phyloP scores from a whole-genome alignment of 768 basidiomycete genomes.

The Pilatotrama ljubarskyi region DNA sequence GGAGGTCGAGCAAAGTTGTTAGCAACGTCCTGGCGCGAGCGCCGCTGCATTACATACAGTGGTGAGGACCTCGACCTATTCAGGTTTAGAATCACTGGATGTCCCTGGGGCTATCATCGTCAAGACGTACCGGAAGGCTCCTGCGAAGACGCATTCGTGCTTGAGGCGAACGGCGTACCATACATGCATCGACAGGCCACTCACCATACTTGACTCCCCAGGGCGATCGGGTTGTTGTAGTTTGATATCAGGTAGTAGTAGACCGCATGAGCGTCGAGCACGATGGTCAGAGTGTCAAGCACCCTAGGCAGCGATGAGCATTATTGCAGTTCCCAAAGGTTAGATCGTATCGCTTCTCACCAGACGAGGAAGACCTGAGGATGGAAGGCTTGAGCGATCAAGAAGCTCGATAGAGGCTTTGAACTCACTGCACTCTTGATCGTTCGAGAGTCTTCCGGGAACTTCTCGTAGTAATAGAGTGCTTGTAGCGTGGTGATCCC shows the following conservation, averaged over 20 bases:
- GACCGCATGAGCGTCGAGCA: constrained; percentile 11
- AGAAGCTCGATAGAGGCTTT: neutral
- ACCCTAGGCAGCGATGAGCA: neutral
- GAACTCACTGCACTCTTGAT: neutral
- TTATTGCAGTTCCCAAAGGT: neutral
- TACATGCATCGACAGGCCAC: neutral
- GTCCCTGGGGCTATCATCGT: too few species aligned
- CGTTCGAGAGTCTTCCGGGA: constrained; percentile 3
- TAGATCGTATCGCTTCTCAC: neutral
- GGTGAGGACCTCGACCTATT: neutral
- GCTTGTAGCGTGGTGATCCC: constrained; percentile 3
- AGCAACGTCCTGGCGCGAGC: neutral
- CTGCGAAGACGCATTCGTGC: neutral
- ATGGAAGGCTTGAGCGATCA: neutral
- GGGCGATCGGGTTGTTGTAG: constrained; percentile 10
- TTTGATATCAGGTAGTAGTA: constrained; percentile 21
- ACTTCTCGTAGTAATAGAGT: constrained; percentile 7
- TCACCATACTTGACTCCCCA: constrained; percentile 9
- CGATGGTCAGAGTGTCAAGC: constrained; percentile 9
- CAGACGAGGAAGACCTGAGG: neutral
- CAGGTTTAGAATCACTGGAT: neutral
- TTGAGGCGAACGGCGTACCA: too few species aligned
- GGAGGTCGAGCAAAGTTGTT: too few species aligned
- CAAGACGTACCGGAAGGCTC: neutral
- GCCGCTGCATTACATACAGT: neutral